phyloP scores from a whole-genome alignment of 2,329 filamentous ascomycete genomes.

The Capronia coronata region DNA sequence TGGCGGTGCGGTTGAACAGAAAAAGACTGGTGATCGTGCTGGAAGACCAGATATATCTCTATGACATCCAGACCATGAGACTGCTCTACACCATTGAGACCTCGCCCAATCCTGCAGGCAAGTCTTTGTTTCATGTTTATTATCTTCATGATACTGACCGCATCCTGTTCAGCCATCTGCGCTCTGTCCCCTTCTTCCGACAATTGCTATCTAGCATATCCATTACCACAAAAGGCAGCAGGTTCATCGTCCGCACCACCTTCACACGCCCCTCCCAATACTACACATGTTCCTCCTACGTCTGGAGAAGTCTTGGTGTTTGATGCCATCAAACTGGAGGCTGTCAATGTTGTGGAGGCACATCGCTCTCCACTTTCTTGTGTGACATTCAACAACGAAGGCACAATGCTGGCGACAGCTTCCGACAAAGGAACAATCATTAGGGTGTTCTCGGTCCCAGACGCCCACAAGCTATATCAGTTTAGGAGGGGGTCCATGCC shows the following conservation, averaged over 20 bases:
- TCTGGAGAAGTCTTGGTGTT: constrained; percentile 91
- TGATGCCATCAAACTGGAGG: constrained; percentile 80
- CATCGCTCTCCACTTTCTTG: constrained; percentile 86
- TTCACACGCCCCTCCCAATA: constrained; percentile 75
- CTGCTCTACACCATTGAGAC: constrained; percentile 87
- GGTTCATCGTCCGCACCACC: constrained; percentile 53
- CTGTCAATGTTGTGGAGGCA: constrained; percentile 90
- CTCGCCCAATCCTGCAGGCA: constrained; percentile 78
- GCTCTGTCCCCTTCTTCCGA: constrained; percentile 90
- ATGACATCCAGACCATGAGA: constrained; percentile 98
- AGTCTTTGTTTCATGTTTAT: too few relatives aligned
- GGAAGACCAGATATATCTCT: constrained; percentile 94
- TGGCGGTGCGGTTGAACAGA: constrained; percentile 87
- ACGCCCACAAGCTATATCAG: constrained; percentile 88
- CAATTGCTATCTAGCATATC: constrained; percentile 92
- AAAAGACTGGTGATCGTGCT: constrained; percentile 89
- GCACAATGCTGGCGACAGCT: constrained; percentile 83
- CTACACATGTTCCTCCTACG: constrained; percentile 72
- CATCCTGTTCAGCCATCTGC: constrained; percentile 64
- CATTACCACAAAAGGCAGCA: constrained; percentile 62
- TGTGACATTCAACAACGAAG: constrained; percentile 86
- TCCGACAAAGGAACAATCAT: constrained; percentile 98
- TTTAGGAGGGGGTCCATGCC: constrained; percentile 94
- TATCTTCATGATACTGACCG: too few relatives aligned
- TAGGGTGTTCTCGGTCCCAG: constrained; percentile 85